phyloP scores from a whole-genome alignment of 2,329 filamentous ascomycete species.

The Botrytis deweyae region DNA sequence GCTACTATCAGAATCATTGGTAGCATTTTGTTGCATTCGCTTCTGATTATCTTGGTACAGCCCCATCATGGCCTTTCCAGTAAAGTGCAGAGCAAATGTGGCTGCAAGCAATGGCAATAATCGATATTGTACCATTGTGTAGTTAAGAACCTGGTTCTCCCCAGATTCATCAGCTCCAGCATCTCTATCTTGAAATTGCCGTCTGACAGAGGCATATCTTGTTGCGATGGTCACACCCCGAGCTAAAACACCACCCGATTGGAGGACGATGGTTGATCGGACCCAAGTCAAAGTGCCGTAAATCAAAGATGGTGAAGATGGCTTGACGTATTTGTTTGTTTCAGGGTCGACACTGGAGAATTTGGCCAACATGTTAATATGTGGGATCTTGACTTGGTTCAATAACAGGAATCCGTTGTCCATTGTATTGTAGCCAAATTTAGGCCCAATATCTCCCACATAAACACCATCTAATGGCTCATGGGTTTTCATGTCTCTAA shows the following conservation, averaged over 20 bases:
- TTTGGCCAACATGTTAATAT: conserved; percentile 70
- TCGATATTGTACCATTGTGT: conserved; percentile 77
- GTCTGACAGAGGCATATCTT: conserved; percentile 69
- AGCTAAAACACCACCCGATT: conserved; percentile 69
- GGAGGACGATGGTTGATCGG: conserved; percentile 69
- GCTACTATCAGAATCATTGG: conserved; percentile 42
- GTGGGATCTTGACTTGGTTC: conserved; percentile 73
- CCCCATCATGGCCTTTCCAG: conserved; percentile 72
- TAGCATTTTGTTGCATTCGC: conserved; percentile 54
- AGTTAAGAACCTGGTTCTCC: conserved; percentile 76
- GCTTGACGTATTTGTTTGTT: conserved; percentile 66
- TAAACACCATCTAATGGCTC: conserved; percentile 67
- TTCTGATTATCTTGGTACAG: conserved; percentile 72
- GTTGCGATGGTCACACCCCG: conserved; percentile 77
- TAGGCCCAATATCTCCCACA: conserved; percentile 78
- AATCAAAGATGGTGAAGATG: conserved; percentile 64
- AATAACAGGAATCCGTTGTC: conserved; percentile 79
- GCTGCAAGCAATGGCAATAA: conserved; percentile 70
- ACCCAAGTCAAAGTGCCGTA: conserved; percentile 78
- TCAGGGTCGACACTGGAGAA: conserved; percentile 68
- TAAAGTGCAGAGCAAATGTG: conserved; percentile 77
- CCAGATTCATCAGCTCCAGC: conserved; percentile 54
- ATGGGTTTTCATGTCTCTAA: conserved; percentile 69
- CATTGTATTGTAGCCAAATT: conserved; percentile 79
- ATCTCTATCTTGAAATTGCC: conserved; percentile 78